phyloP scores from a whole-genome alignment of 2,329 filamentous ascomycete genomes.

The Claviceps sp. region DNA sequence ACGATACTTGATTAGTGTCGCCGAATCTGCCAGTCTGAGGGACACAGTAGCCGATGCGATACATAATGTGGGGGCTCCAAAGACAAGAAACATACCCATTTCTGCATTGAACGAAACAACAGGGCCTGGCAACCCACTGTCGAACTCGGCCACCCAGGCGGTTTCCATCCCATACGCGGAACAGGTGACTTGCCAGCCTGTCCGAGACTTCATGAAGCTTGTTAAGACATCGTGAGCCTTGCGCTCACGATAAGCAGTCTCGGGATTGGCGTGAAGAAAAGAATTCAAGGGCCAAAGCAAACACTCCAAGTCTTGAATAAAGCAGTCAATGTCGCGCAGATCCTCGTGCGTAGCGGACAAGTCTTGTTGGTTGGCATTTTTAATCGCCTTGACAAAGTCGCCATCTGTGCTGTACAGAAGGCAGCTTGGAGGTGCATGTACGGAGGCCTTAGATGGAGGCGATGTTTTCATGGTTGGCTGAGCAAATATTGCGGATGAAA shows the following conservation, averaged over 20 bases:
- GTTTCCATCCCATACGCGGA: constrained; percentile 29
- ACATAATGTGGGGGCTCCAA: too few relatives aligned
- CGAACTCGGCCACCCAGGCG: constrained; percentile 28
- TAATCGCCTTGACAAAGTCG: neutral
- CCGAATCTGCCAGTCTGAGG: neutral
- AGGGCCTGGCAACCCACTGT: constrained; percentile 20
- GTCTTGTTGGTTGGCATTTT: neutral
- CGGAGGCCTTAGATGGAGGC: neutral
- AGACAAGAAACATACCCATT: constrained; percentile 12
- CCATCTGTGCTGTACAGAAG: neutral
- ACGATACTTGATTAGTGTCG: neutral
- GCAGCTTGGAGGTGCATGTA: neutral
- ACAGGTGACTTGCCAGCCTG: constrained; percentile 25
- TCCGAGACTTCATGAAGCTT: constrained; percentile 19
- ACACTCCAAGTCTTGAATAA: constrained; percentile 8
- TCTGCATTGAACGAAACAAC: constrained; percentile 29
- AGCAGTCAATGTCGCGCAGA: constrained; percentile 27
- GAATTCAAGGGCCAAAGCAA: constrained; percentile 23
- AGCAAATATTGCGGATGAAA: neutral
- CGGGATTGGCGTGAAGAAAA: constrained; percentile 30
- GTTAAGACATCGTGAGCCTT: constrained; percentile 28
- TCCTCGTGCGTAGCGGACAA: neutral
- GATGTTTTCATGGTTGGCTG: neutral
- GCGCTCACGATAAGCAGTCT: constrained; percentile 26
- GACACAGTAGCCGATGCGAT: neutral